Evolutionary conservation across 495 filamentous ascomycete species (phyloP).

Genomic region (Neurospora sp.): DNA sequence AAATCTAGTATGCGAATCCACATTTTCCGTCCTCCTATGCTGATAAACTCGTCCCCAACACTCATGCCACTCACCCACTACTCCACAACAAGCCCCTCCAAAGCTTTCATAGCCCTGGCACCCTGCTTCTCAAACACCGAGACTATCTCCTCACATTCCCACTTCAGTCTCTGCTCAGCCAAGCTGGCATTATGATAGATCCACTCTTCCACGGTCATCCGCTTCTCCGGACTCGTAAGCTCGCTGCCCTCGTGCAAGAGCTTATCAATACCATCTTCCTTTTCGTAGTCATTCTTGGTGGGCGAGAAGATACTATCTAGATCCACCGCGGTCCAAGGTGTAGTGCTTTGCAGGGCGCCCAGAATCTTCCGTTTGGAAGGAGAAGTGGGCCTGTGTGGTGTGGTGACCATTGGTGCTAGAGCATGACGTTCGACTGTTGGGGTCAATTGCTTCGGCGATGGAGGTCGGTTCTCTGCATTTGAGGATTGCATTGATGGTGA

Average conservation of each 20-base stretch:
- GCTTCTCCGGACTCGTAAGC: conserved; percentile 70
- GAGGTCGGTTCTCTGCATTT: conserved; percentile 71
- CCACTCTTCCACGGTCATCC: conserved; percentile 92
- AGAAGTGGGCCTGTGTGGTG: conserved; percentile 42
- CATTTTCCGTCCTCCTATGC: background rate
- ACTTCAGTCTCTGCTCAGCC: conserved; percentile 66
- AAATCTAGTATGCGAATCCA: background rate
- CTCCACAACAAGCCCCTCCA: conserved; percentile 60
- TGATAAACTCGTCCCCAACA: background rate
- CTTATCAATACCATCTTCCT: conserved; percentile 32
- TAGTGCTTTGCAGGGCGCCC: conserved; percentile 44
- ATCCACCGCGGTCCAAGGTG: conserved; percentile 66
- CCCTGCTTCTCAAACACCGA: conserved; percentile 74
- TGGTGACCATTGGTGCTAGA: conserved; percentile 45
- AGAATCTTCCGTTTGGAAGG: conserved; percentile 56
- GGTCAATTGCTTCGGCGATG: conserved; percentile 45
- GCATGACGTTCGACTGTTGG: conserved; percentile 20
- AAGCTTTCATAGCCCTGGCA: conserved; percentile 55
- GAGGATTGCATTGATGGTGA: conserved; percentile 64
- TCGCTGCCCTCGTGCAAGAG: conserved; percentile 38
- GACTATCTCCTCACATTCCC: conserved; percentile 74
- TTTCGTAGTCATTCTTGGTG: conserved; percentile 43
- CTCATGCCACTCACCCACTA: conserved; percentile 3
- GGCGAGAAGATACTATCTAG: conserved; percentile 50
- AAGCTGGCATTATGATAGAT: conserved; percentile 67